Conservation (phyloP, 2,329 filamentous ascomycete genomes). For the Xylaria sp. region DNA sequence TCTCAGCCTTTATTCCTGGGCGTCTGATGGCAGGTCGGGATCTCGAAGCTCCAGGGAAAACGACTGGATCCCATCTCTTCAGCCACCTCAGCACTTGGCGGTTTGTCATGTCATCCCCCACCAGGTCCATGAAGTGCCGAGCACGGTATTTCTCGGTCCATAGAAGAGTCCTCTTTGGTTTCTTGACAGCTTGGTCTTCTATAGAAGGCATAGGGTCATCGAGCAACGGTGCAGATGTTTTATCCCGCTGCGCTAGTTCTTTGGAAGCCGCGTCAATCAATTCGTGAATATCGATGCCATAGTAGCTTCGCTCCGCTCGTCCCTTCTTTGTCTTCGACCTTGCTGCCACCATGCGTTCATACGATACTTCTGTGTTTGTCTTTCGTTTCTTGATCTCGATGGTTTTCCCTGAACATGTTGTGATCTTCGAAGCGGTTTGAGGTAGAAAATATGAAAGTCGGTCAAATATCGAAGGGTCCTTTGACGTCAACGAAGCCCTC, state of each 20-base stretch:
- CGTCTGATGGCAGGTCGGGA: slow-evolving; percentile 56
- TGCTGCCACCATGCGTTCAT: slow-evolving; percentile 70
- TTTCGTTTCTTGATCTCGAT: slow-evolving; percentile 62
- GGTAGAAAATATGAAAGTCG: slow-evolving; percentile 31
- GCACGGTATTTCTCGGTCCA: slow-evolving; percentile 99
- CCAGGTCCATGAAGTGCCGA: slow-evolving; percentile 86
- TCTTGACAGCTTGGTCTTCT: slow-evolving; percentile 47
- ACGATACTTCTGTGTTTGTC: slow-evolving; percentile 55
- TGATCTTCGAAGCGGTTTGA: slow-evolving; percentile 47
- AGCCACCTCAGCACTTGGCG: slow-evolving; percentile 89
- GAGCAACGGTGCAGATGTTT: slow-evolving; percentile 32
- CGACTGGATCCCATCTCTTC: slow-evolving; percentile 90
- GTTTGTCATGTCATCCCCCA: slow-evolving; percentile 94
- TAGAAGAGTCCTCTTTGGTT: slow-evolving; percentile 62
- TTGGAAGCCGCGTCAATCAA: slow-evolving; percentile 74
- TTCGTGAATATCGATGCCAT: slow-evolving; percentile 89
- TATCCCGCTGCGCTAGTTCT: slow-evolving; percentile 54
- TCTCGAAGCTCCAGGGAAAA: slow-evolving; percentile 79
- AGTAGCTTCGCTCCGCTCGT: slow-evolving; percentile 77
- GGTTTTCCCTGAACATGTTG: slow-evolving; percentile 63
- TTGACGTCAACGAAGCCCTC: slow-evolving; percentile 32
- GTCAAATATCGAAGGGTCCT: slow-evolving; percentile 32
- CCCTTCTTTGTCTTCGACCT: slow-evolving; percentile 71
- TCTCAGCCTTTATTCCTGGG: slow-evolving; percentile 51
- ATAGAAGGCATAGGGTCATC: slow-evolving; percentile 50